Evolutionary conservation across 2,329 filamentous ascomycete genomes (phyloP).

Genomic region (Alternaria incomplexa): DNA sequence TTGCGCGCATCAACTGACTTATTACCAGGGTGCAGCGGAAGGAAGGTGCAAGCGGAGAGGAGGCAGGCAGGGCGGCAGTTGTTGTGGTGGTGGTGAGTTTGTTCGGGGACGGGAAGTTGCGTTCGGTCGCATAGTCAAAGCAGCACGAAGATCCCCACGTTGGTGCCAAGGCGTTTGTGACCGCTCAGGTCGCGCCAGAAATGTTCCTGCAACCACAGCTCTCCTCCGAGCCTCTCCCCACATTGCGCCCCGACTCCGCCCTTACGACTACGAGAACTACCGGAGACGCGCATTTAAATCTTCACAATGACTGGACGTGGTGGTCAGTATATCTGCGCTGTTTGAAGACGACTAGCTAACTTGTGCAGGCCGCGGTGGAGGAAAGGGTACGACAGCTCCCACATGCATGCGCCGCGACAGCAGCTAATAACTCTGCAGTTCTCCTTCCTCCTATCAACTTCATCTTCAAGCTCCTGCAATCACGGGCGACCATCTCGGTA

Average conservation of each 20-base stretch:
- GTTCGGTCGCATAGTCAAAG: constrained; percentile 31
- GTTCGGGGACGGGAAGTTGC: constrained; percentile 28
- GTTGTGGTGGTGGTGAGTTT: constrained; percentile 24
- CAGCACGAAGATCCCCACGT: constrained; percentile 25
- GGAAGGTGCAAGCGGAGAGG: constrained; percentile 5
- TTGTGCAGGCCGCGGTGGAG: constrained; percentile 61
- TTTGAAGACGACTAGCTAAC: constrained; percentile 27
- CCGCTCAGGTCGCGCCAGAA: constrained; percentile 29
- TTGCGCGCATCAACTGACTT: constrained; percentile 31
- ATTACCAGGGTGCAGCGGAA: background rate
- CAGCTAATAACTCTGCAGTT: constrained; percentile 52
- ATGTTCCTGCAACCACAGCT: constrained; percentile 32
- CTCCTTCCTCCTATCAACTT: constrained; percentile 82
- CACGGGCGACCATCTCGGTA: constrained; percentile 85
- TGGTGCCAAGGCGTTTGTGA: constrained; percentile 34
- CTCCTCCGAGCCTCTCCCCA: constrained; percentile 21
- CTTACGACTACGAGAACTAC: constrained; percentile 2
- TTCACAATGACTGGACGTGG: constrained; percentile 41
- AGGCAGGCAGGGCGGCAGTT: constrained; percentile 1
- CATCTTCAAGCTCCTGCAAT: constrained; percentile 89
- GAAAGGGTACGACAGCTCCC: constrained; percentile 44
- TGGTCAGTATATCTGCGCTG: constrained; percentile 26
- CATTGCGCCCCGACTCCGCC: constrained; percentile 12
- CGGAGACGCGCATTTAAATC: constrained; percentile 4
- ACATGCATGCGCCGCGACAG: constrained; percentile 8